Conservation (phyloP, 495 filamentous ascomycete genomes). For the Trichoderma erinaceum region DNA sequence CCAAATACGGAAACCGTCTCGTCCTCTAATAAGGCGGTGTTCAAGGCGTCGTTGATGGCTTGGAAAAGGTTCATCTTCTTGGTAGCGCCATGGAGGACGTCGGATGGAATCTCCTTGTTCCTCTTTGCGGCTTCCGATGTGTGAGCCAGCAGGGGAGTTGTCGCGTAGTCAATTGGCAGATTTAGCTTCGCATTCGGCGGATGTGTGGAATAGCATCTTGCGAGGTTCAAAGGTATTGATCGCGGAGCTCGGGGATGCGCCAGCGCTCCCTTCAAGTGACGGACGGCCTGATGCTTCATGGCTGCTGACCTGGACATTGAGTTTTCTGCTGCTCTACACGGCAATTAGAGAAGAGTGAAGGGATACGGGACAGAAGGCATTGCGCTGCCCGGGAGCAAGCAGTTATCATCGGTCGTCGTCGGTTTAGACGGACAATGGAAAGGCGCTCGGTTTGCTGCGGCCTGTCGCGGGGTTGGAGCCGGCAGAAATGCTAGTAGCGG, state of each 20-base stretch:
- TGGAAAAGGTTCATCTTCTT: constrained; percentile 89
- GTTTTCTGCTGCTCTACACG: not conserved
- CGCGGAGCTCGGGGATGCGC: constrained; percentile 6
- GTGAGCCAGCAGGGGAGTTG: constrained; percentile 75
- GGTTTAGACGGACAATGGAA: constrained; percentile 13
- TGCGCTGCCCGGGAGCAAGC: not conserved
- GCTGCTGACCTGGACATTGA: not conserved
- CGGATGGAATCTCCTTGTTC: constrained; percentile 56
- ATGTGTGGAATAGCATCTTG: constrained; percentile 39
- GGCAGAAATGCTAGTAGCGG: not conserved
- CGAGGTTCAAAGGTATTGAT: not conserved
- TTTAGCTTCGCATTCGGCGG: constrained; percentile 62
- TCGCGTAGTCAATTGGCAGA: constrained; percentile 79
- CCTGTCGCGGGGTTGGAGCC: constrained; percentile 13
- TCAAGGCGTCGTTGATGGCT: constrained; percentile 83
- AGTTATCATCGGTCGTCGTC: constrained; percentile 12
- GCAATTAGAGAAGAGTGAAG: not conserved
- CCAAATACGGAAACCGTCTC: constrained; percentile 87
- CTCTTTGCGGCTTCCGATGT: constrained; percentile 60
- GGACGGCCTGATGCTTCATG: constrained; percentile 6
- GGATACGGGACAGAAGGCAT: not conserved
- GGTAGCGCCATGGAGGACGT: constrained; percentile 61
- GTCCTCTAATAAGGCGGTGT: constrained; percentile 73
- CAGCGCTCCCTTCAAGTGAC: constrained; percentile 9
- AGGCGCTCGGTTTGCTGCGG: constrained; percentile 19